phyloP scores from a whole-genome alignment of 257 asterid genomes.

The Nicotiana knightiana region DNA sequence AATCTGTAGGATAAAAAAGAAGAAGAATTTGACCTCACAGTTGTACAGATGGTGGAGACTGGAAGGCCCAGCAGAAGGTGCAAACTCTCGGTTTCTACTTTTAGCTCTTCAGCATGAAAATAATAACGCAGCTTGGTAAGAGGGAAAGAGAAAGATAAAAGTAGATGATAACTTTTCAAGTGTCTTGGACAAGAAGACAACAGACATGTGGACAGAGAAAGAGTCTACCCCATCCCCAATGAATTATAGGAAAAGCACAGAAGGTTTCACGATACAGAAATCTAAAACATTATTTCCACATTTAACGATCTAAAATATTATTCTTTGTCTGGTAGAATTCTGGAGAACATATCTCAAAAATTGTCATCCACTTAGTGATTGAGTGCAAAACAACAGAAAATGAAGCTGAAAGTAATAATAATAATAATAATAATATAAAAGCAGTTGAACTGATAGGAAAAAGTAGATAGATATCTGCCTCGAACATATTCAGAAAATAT shows the following conservation, averaged over 20 bases:
- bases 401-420: neutral
- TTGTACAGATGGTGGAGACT: too few relatives aligned
- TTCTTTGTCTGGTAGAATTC: neutral
- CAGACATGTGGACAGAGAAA: neutral
- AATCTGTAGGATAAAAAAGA: too few relatives aligned
- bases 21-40: too few relatives aligned
- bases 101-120: neutral
- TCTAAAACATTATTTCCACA: neutral
- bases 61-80: neutral
- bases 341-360: neutral
- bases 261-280: neutral
- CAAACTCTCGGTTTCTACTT: neutral
- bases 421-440: neutral
- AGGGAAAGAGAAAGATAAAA: neutral
- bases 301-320: neutral
- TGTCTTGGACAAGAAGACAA: neutral
- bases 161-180: neutral
- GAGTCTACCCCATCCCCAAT: neutral
- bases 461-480: neutral
- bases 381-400: slow-evolving; percentile 3
- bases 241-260: neutral
- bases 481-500: neutral
- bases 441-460: neutral
- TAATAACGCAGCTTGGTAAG: neutral
- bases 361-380: neutral